Percentiles rank a stretch among this genome's conserved stretches.
Evolutionary conservation across 179 eudicot species (phyloP).

Genomic region (Patellifolia procumbens): DNA sequence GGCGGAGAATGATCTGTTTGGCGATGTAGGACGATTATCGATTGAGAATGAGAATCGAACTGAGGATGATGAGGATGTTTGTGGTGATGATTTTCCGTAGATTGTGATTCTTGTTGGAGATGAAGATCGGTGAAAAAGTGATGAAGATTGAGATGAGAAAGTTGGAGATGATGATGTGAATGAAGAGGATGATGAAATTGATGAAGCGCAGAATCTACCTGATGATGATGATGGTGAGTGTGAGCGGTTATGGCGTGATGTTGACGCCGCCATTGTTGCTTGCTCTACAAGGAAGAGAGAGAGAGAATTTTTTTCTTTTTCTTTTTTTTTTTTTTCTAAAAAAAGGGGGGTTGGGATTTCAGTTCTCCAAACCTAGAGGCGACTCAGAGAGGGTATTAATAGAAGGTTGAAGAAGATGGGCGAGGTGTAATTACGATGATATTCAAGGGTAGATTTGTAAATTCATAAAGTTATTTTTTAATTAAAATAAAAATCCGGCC

Average conservation of each 20-base stretch:
- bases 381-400: conserved; percentile 34
- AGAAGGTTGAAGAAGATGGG: conserved; percentile 13
- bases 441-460: conserved; percentile 5
- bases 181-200: conserved; percentile 33
- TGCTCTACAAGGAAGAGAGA: conserved; percentile 12
- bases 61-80: conserved; percentile 33
- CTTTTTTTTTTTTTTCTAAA: conserved; percentile 8
- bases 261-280: conserved; percentile 36
- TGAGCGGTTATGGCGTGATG: conserved; percentile 54
- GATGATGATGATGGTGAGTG: conserved; percentile 62
- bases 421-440: background rate
- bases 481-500: conserved; percentile 15
- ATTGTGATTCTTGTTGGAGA: conserved; percentile 46
- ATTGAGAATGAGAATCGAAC: conserved; percentile 40
- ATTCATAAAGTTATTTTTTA: background rate
- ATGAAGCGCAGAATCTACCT: conserved; percentile 46
- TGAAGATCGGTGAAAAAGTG: conserved; percentile 37
- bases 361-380: conserved; percentile 43
- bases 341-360: conserved; percentile 26
- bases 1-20: conserved; percentile 46
- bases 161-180: conserved; percentile 37
- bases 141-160: conserved; percentile 30
- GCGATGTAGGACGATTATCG: conserved; percentile 44
- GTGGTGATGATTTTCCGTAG: conserved; percentile 21
- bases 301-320: background rate